Evolutionary conservation across 192 early-diverging fungal genomes (phyloP), one percentile per base, ranked within the genome.

Genomic region (Obelidium mucronatum): DNA sequence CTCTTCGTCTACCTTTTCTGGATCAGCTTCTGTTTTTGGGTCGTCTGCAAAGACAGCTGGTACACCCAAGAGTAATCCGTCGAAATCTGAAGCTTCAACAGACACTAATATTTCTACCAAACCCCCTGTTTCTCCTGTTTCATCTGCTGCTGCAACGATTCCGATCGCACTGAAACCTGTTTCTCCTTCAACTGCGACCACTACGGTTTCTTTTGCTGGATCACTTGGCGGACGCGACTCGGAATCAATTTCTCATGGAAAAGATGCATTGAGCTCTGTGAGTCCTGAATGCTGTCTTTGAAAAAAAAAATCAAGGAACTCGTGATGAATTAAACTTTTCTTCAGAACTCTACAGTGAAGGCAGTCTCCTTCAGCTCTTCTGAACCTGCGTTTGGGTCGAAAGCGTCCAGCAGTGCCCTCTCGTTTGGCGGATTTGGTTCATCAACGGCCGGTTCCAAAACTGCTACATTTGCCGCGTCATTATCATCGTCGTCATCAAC

Each of bases 191-290:
- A 13, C 35, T 2, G 22, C 22, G 13, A 30, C n/a, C 58, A 36
- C 22, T 15, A 40, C 11, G 17, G 30, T 31, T 15, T 42, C 28
- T 0, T 74, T 74, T 33, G 60, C 59, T 22, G 73, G 73, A 1
- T 61, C 73, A 5, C 59, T 76, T 17, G 74, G 62, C 17, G 74
- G 74, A 24, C 39, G 74, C 8, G 74, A 40, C 1, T 28, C 58
- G 19, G 59, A 61, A 30, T 19, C 15, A 52, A 67, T 67, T 31
- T 26, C 40, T 11, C n/a, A n/a, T n/a, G 44, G 66, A 51, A 51
- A 39, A n/a, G 66, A 67, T 67, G 19, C 40, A n/a, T 30, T 67
- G 11, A 30, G 33, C 11, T 36, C 24, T 39, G 66, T 67, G 15
- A 26, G 39, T 51, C 13, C 26, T 34, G n/a, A n/a, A n/a, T n/a